Evolutionary conservation across 2,329 filamentous ascomycete genomes (phyloP), one percentile per base, ranked within the genome.

Genomic region (Apiospora arundinis): DNA sequence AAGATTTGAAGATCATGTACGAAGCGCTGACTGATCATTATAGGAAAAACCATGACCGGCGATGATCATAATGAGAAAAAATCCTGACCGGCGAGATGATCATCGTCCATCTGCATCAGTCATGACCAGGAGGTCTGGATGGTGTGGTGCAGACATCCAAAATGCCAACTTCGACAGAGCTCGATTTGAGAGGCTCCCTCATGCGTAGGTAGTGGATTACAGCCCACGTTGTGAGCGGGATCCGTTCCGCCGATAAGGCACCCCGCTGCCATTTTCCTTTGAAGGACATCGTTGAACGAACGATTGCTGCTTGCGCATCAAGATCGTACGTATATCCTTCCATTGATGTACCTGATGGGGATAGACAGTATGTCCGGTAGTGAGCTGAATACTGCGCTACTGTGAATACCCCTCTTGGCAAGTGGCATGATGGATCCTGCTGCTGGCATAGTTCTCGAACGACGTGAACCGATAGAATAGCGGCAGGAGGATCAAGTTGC

Each of bases 391-490:
- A 12, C 28, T 11, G 9, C 25, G 8, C 28, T 16, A 37, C 6
- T 8, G n/a, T n/a, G n/a, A 28, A 32, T 1, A 40, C 32, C 56
- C 56, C 28, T 40, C 56, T 37, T 52, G 48, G 49, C 1, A 28
- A 32, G 37, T 60, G 52, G 52, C 21, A 60, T 60, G 52, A 60
- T 37, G 14, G 16, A 11, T 37, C 7, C 2, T 60, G 28, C 52
- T 37, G 52, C 32, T 21, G 52, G 25, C 16, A 60, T 21, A 60
- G 28, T 21, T n/a, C 52, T 60, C 52, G 52, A 60, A 60, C 52
- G 52, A 60, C 52, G 28, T 60, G 52, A 60, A 60, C 52, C 16
- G 52, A 60, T 32, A 32, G 52, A 60, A 60, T 6, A 37, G 21
- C 16, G 2, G 52, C 3, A n/a, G 52, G 12, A 25, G 23, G 3